These are phyloP conservation scores for Theobroma cacao DNA, from an alignment of 345 rosid genomes.

Conservation along the genomic window DNA sequence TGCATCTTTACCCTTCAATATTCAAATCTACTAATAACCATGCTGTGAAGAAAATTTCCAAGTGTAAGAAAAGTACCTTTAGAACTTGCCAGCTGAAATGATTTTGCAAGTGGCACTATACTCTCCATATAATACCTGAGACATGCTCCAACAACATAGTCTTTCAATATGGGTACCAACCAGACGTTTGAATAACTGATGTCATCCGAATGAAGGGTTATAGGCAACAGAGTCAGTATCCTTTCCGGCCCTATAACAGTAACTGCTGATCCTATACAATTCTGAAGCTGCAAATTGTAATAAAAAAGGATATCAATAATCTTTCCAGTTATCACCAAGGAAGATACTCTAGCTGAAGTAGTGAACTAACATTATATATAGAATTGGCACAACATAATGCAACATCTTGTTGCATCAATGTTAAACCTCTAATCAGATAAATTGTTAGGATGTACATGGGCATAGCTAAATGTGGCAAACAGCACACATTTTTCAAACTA, in stretches of 20 bases:
- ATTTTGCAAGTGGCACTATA: slow-evolving; percentile 83
- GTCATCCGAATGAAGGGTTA: slow-evolving; percentile 50
- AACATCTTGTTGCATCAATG: background rate
- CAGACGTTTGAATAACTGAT: slow-evolving; percentile 61
- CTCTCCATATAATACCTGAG: slow-evolving; percentile 70
- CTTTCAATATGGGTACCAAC: slow-evolving; percentile 80
- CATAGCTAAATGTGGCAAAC: background rate
- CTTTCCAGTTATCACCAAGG: slow-evolving; percentile 3
- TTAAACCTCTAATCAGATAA: slow-evolving; percentile 9
- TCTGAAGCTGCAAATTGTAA: slow-evolving; percentile 52
- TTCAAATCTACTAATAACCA: background rate
- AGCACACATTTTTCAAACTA: background rate
- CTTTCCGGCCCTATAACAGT: slow-evolving; percentile 79
- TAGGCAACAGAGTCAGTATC: slow-evolving; percentile 66
- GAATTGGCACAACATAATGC: background rate
- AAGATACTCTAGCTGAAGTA: background rate
- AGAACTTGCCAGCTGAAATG: slow-evolving; percentile 50
- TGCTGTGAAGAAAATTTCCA: background rate
- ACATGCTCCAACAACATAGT: slow-evolving; percentile 63
- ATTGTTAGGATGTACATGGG: background rate
- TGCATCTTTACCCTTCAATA: background rate
- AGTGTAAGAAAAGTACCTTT: slow-evolving; percentile 46
- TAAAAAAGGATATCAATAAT: slow-evolving; percentile 22
- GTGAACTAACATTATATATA: background rate
- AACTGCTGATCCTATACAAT: slow-evolving; percentile 86